A percentile compares a stretch with the other conserved stretches of the same genome.
These are phyloP conservation scores for Eremomyces bilateralis DNA, from an alignment of 495 filamentous ascomycete species.

Conservation along the genomic window DNA sequence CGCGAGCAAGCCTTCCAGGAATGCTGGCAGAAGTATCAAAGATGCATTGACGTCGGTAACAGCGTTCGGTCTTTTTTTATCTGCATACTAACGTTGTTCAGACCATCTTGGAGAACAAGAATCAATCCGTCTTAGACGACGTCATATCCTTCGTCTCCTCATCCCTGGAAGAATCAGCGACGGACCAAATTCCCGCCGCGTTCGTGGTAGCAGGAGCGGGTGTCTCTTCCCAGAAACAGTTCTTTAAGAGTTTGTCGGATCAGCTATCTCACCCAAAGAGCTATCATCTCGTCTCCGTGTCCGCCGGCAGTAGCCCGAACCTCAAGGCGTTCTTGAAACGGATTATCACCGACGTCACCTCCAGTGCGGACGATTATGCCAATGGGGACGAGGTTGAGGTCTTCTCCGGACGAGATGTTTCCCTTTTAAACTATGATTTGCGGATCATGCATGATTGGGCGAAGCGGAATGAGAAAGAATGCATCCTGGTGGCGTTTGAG, in stretches of 20 bases:
- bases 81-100: slow-evolving; percentile 19
- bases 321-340: slow-evolving; percentile 66
- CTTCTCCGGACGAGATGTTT: too few relatives aligned
- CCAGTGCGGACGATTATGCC: slow-evolving; percentile 23
- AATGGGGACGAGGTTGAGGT: slow-evolving; percentile 34
- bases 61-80: slow-evolving; percentile 29
- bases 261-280: slow-evolving; percentile 1
- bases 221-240: slow-evolving; percentile 49
- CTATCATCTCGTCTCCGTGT: slow-evolving; percentile 38
- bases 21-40: slow-evolving; percentile 46
- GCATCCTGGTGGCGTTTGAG: slow-evolving; percentile 56
- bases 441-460: slow-evolving; percentile 54
- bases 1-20: slow-evolving; percentile 41
- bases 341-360: slow-evolving; percentile 52
- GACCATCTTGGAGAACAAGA: slow-evolving; percentile 40
- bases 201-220: slow-evolving; percentile 76
- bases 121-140: slow-evolving; percentile 34
- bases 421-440: slow-evolving; percentile 81
- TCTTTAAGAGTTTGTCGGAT: slow-evolving; percentile 40
- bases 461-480: slow-evolving; percentile 28
- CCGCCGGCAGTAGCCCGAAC: slow-evolving; percentile 58
- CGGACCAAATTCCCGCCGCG: slow-evolving; percentile 44
- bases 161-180: slow-evolving; percentile 17
- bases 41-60: too few relatives aligned
- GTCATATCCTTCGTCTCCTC: slow-evolving; percentile 40